Percentiles rank a stretch among this genome's conserved stretches.
Evolutionary conservation across 805 yeast genomes (phyloP).

Genomic region (Jamesozyma jinghongensis): DNA sequence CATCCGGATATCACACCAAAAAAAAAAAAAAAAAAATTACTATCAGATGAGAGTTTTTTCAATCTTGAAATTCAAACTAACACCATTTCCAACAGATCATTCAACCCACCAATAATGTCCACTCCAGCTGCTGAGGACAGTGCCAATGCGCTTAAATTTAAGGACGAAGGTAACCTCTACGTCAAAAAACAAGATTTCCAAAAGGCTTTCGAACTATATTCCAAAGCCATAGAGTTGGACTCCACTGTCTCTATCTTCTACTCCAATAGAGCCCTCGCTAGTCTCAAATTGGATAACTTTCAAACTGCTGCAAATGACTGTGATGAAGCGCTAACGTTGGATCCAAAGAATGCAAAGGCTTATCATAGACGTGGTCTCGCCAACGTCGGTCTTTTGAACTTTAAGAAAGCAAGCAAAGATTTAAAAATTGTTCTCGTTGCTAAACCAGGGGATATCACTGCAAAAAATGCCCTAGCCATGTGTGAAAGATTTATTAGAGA

Average conservation of each 20-base stretch:
- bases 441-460: constrained; percentile 61
- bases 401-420: constrained; percentile 64
- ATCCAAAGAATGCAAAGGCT: constrained; percentile 63
- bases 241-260: constrained; percentile 51
- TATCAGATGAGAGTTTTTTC: not conserved
- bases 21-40: not conserved
- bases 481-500: constrained; percentile 58
- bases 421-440: constrained; percentile 51
- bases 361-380: constrained; percentile 85
- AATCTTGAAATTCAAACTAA: not conserved
- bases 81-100: not conserved
- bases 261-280: constrained; percentile 86
- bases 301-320: constrained; percentile 82
- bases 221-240: constrained; percentile 64
- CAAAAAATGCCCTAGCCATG: constrained; percentile 52
- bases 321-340: constrained; percentile 55
- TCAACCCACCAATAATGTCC: constrained; percentile 9
- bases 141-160: constrained; percentile 40
- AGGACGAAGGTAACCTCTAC: constrained; percentile 64
- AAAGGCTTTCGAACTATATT: constrained; percentile 61
- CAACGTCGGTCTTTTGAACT: constrained; percentile 61
- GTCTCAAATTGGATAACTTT: constrained; percentile 75
- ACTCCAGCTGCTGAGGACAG: constrained; percentile 13
- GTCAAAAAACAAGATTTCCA: constrained; percentile 57
- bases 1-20: too few relatives aligned